Evolutionary conservation across 164 flowering plant genomes (phyloP).

Genomic region (Hamamelis virginiana): DNA sequence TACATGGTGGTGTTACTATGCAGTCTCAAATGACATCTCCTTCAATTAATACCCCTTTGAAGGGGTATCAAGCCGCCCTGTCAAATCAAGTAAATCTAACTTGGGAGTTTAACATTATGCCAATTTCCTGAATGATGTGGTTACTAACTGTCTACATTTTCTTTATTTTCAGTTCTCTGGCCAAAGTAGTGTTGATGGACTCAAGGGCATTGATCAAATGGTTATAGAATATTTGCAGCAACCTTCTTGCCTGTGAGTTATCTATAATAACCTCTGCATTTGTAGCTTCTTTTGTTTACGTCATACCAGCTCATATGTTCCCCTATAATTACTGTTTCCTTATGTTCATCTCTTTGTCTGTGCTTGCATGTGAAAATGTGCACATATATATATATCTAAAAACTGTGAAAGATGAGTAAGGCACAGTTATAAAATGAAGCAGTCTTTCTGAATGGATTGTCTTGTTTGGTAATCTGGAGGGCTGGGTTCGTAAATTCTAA

Average conservation of each 20-base stretch:
- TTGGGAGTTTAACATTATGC: neutral
- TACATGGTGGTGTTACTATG: conserved; percentile 32
- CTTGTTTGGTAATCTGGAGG: neutral
- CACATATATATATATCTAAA: neutral
- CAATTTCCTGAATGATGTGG: neutral
- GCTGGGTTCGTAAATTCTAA: neutral
- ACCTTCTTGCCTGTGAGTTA: conserved; percentile 59
- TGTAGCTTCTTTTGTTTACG: neutral
- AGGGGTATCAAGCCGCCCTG: conserved; percentile 37
- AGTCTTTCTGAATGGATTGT: neutral
- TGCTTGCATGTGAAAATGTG: neutral
- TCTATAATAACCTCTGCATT: neutral
- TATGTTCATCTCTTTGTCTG: neutral
- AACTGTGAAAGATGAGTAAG: too few species aligned
- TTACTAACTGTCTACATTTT: conserved; percentile 1
- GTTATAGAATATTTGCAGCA: conserved; percentile 56
- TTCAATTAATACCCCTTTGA: conserved; percentile 27
- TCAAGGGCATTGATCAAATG: conserved; percentile 47
- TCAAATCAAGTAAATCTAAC: conserved; percentile 47
- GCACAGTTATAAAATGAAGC: neutral
- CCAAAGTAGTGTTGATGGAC: conserved; percentile 35
- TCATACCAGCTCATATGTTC: neutral
- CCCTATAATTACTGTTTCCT: neutral
- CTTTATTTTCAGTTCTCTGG: conserved; percentile 41
- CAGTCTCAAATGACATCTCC: conserved; percentile 37